phyloP scores from a whole-genome alignment of 768 basidiomycete species.

The Termitomyces sp. region DNA sequence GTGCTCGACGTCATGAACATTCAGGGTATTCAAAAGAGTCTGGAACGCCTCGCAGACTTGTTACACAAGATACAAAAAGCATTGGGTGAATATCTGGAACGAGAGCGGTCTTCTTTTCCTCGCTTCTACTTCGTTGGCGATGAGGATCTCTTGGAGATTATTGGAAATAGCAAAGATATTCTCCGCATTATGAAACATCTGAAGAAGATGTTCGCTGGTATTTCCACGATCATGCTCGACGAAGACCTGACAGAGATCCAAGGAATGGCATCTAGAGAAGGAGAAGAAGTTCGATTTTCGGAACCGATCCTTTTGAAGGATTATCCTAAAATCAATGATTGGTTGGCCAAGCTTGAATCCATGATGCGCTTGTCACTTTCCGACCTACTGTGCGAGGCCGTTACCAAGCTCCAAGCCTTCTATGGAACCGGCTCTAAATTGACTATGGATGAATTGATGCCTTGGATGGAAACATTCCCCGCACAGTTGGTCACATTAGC shows the following conservation, averaged over 20 bases:
- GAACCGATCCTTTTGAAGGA: constrained; percentile 86
- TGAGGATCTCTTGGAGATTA: constrained; percentile 97
- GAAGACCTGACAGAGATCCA: constrained; percentile 85
- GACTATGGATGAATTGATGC: constrained; percentile 66
- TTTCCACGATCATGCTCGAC: constrained; percentile 84
- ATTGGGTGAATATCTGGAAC: constrained; percentile 96
- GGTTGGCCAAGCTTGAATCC: constrained; percentile 88
- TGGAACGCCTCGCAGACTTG: constrained; percentile 94
- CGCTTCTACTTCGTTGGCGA: constrained; percentile 99
- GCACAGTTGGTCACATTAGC: constrained; percentile 97
- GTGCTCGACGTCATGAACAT: constrained; percentile 97
- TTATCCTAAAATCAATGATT: constrained; percentile 97
- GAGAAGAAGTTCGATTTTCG: constrained; percentile 87
- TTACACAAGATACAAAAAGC: constrained; percentile 99
- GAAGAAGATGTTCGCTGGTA: constrained; percentile 99
- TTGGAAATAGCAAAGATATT: constrained; percentile 99
- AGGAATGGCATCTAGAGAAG: constrained; percentile 94
- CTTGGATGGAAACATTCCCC: constrained; percentile 92
- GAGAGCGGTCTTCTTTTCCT: constrained; percentile 96
- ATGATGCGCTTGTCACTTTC: constrained; percentile 94
- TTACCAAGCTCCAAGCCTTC: constrained; percentile 75
- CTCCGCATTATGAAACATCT: constrained; percentile 98
- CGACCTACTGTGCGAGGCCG: constrained; percentile 73
- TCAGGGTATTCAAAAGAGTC: constrained; percentile 91
- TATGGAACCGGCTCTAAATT: constrained; percentile 66